Conservation (phyloP, 2,329 filamentous ascomycete species). For the Botrytis porri region DNA sequence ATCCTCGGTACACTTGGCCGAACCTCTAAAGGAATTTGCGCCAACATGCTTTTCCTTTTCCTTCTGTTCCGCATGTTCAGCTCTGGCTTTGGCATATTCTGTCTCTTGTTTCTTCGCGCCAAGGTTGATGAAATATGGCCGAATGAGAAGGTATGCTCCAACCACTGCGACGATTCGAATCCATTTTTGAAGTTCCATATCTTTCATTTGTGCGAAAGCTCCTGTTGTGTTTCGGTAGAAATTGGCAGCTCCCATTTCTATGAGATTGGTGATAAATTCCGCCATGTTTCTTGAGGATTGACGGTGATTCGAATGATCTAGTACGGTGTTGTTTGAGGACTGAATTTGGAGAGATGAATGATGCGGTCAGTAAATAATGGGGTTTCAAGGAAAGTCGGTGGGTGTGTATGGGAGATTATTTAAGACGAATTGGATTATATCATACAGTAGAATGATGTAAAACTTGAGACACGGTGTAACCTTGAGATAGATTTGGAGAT, state of each 20-base stretch:
- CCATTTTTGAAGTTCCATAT: constrained; percentile 52
- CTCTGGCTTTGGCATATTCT: constrained; percentile 53
- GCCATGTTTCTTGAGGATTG: neutral
- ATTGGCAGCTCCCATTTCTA: constrained; percentile 27
- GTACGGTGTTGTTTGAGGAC: neutral
- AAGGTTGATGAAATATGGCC: constrained; percentile 70
- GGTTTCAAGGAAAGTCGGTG: neutral
- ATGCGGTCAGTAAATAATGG: neutral
- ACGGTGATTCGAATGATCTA: neutral
- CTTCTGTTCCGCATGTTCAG: constrained; percentile 37
- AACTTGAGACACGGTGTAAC: neutral
- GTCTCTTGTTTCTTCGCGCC: constrained; percentile 62
- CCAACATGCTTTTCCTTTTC: constrained; percentile 44
- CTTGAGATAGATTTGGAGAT: neutral
- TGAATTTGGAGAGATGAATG: neutral
- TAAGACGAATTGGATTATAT: neutral
- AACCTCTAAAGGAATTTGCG: constrained; percentile 60
- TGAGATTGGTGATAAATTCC: constrained; percentile 18
- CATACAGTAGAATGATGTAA: neutral
- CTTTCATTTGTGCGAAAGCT: constrained; percentile 41
- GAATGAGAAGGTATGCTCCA: constrained; percentile 69
- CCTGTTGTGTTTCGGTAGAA: constrained; percentile 27
- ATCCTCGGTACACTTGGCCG: constrained; percentile 50
- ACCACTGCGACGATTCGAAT: constrained; percentile 70
- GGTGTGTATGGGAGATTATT: neutral